A percentile compares a stretch with the other conserved stretches of the same genome.
Evolutionary conservation across 2,329 filamentous ascomycete species (phyloP).

Genomic region (Aspergillus tanneri): DNA sequence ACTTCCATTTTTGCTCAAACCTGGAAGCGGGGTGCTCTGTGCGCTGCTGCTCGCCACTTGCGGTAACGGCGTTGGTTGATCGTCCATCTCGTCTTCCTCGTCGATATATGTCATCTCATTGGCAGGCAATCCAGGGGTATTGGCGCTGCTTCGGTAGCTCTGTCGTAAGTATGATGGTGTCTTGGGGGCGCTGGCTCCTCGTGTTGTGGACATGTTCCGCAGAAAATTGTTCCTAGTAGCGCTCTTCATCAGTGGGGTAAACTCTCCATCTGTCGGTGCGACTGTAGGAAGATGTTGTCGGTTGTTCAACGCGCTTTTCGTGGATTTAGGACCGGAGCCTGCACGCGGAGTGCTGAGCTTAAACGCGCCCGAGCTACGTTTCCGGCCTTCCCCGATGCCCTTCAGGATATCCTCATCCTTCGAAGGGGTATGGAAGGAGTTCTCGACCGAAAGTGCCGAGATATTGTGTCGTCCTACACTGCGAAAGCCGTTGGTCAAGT

Average conservation of each 20-base stretch:
- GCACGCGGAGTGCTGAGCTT: conserved; percentile 72
- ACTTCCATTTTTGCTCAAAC: conserved; percentile 63
- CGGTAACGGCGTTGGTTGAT: conserved; percentile 71
- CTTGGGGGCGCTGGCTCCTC: conserved; percentile 57
- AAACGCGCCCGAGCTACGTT: conserved; percentile 52
- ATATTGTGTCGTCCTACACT: conserved; percentile 43
- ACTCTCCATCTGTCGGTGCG: conserved; percentile 65
- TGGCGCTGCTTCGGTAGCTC: conserved; percentile 64
- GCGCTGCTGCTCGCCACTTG: conserved; percentile 75
- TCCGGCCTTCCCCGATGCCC: conserved; percentile 65
- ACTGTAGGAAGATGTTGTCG: conserved; percentile 68
- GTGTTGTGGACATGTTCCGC: conserved; percentile 56
- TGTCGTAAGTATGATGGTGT: conserved; percentile 68
- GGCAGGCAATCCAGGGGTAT: conserved; percentile 70
- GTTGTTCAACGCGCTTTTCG: conserved; percentile 59
- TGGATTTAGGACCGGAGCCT: conserved; percentile 53
- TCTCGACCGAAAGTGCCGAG: conserved; percentile 70
- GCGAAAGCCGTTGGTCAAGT: conserved; percentile 66
- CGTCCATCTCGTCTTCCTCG: conserved; percentile 62
- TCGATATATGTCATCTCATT: conserved; percentile 70
- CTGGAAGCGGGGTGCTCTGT: conserved; percentile 76
- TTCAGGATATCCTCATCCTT: conserved; percentile 76
- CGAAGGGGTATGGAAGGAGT: conserved; percentile 78
- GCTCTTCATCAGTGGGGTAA: conserved; percentile 88
- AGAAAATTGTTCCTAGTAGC: conserved; percentile 66